Evolutionary conservation across 306 rosid genomes (phyloP).

Genomic region (Trifolium repens): DNA sequence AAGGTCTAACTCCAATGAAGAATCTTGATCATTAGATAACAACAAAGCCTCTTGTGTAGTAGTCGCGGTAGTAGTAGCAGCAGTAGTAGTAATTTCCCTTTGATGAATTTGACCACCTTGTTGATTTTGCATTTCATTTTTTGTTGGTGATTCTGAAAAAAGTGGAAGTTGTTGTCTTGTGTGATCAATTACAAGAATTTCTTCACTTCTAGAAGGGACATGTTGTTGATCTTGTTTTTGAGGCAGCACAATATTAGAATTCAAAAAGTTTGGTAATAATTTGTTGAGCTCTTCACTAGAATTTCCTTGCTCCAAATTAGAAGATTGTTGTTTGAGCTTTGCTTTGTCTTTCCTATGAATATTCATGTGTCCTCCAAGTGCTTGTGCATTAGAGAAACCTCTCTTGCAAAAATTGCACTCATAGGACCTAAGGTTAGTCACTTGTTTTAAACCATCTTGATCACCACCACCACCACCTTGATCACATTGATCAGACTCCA

Average conservation of each 20-base stretch:
- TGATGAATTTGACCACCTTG: conserved; percentile 38
- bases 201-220: conserved; percentile 30
- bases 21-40: conserved; percentile 15
- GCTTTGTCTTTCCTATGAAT: conserved; percentile 86
- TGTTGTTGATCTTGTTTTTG: conserved; percentile 33
- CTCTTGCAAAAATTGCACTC: conserved; percentile 83
- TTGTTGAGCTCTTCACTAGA: neutral
- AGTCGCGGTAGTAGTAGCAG: neutral
- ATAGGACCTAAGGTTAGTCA: conserved; percentile 48
- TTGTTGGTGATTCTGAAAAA: conserved; percentile 48
- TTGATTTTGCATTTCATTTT: conserved; percentile 12
- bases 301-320: conserved; percentile 26
- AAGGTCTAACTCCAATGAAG: conserved; percentile 64
- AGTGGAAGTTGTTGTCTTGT: conserved; percentile 56
- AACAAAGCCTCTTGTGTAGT: conserved; percentile 21
- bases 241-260: conserved; percentile 33
- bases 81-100: conserved; percentile 13
- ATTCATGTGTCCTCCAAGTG: conserved; percentile 93
- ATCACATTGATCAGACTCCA: conserved; percentile 49
- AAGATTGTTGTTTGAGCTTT: conserved; percentile 65
- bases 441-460: conserved; percentile 35
- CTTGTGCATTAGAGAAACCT: conserved; percentile 94
- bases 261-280: conserved; percentile 28
- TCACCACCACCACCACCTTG: conserved; percentile 26
- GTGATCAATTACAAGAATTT: conserved; percentile 3